Percentiles rank a stretch among this genome's conserved stretches.
Evolutionary conservation across 2,329 filamentous ascomycete species (phyloP).

Genomic region (Thermoascus crustaceus): DNA sequence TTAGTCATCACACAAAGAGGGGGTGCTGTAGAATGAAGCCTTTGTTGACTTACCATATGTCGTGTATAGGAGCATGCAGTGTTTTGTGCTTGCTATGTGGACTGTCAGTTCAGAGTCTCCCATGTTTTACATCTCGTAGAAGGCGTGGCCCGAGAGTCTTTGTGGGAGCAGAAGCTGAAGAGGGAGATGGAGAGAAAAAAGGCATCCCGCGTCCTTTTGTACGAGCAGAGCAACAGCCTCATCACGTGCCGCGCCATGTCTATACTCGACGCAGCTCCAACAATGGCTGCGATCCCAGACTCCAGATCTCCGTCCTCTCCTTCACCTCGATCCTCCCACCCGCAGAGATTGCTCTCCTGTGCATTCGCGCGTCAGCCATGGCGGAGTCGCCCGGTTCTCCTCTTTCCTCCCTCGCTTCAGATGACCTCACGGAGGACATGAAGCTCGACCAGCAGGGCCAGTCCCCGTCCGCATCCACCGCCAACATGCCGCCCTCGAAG

Average conservation of each 20-base stretch:
- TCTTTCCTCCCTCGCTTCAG: constrained; percentile 57
- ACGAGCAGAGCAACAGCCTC: constrained; percentile 12
- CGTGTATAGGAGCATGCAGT: no score
- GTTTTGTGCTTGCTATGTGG: no score
- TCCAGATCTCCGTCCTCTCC: not conserved
- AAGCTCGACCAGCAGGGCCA: constrained; percentile 45
- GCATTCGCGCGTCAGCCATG: constrained; percentile 22
- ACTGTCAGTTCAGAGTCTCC: no score
- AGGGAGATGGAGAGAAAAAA: constrained; percentile 5
- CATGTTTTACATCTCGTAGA: no score
- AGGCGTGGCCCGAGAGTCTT: no score
- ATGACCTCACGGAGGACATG: constrained; percentile 53
- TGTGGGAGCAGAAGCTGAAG: no score
- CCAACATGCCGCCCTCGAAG: constrained; percentile 42
- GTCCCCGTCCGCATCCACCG: constrained; percentile 28
- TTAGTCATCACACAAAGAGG: constrained; percentile 27
- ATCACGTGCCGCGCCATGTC: constrained; percentile 15
- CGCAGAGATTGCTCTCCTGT: no score
- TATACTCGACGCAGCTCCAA: constrained; percentile 14
- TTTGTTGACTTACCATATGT: constrained; percentile 7
- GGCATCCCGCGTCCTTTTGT: constrained; percentile 4
- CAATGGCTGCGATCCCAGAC: constrained; percentile 2
- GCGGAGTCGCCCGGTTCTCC: constrained; percentile 53
- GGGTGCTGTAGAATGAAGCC: not conserved
- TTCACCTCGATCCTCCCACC: not conserved